These are phyloP conservation scores for Cephalotrichum gorgonifer DNA, from an alignment of 2,329 filamentous ascomycete species.

Conservation along the genomic window DNA sequence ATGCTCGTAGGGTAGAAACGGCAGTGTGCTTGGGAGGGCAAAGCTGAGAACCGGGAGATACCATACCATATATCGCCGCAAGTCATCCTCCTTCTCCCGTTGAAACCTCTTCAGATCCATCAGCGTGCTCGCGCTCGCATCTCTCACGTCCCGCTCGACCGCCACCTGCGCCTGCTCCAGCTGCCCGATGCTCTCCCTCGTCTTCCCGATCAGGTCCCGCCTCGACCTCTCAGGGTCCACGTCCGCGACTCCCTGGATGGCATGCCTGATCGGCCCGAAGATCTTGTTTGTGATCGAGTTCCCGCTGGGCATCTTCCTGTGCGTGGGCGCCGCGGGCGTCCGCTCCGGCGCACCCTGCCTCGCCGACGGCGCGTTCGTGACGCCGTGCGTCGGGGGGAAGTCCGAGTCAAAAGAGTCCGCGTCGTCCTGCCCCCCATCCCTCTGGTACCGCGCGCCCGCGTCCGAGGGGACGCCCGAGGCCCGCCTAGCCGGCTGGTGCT, in stretches of 20 bases:
- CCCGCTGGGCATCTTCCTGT: constrained; percentile 76
- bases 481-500: constrained; percentile 37
- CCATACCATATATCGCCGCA: constrained; percentile 90
- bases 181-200: constrained; percentile 73
- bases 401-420: constrained; percentile 91
- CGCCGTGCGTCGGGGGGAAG: constrained; percentile 81
- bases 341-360: constrained; percentile 59
- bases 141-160: constrained; percentile 83
- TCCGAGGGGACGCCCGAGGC: constrained; percentile 53
- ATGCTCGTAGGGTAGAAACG: no score
- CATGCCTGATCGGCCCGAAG: constrained; percentile 90
- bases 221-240: constrained; percentile 89
- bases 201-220: constrained; percentile 91
- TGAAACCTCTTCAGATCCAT: constrained; percentile 91
- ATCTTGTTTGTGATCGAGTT: constrained; percentile 89
- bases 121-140: constrained; percentile 80
- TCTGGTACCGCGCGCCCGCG: constrained; percentile 31
- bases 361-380: constrained; percentile 60
- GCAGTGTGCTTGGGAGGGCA: background rate
- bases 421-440: constrained; percentile 58
- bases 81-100: constrained; percentile 86
- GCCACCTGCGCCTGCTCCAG: constrained; percentile 85
- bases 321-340: constrained; percentile 28
- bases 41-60: background rate
- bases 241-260: constrained; percentile 91